phyloP scores from a whole-genome alignment of 768 basidiomycete species.

The Cystobasidiopsis lactophilus region DNA sequence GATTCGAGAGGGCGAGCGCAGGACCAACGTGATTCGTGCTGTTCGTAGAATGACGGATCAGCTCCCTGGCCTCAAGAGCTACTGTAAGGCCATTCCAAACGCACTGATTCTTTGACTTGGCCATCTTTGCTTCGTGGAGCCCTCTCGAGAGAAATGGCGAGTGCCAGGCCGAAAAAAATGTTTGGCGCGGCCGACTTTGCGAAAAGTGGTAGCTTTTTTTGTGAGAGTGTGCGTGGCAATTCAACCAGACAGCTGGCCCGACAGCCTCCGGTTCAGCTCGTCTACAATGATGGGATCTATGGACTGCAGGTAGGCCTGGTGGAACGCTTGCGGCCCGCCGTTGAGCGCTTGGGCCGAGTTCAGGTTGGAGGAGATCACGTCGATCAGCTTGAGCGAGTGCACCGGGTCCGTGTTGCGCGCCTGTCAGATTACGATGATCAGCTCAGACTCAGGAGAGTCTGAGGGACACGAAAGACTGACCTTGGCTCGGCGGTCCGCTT shows the following conservation, averaged over 20 bases:
- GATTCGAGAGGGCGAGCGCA: too few species aligned
- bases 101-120: constrained; percentile 85
- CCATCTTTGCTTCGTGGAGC: too few species aligned
- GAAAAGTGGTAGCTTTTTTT: too few species aligned
- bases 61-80: too few species aligned
- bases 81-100: too few species aligned
- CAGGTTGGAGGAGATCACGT: constrained; percentile 37
- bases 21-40: too few species aligned
- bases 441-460: background rate
- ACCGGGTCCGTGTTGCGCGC: constrained; percentile 48
- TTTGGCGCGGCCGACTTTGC: too few species aligned
- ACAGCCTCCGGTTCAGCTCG: constrained; percentile 26
- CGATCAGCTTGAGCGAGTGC: constrained; percentile 41
- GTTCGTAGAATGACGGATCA: too few species aligned
- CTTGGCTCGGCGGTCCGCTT: constrained; percentile 49
- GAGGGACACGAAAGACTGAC: constrained; percentile 28
- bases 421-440: too few species aligned
- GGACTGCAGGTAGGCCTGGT: constrained; percentile 37
- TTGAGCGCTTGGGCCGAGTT: constrained; percentile 41
- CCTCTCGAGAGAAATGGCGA: too few species aligned
- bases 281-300: constrained; percentile 52
- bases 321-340: constrained; percentile 40
- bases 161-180: too few species aligned
- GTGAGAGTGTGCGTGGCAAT: too few species aligned
- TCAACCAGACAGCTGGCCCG: constrained; percentile 10